These are phyloP conservation scores for Pezicula rhizophila DNA, from an alignment of 2,329 filamentous ascomycete genomes.

Conservation along the genomic window DNA sequence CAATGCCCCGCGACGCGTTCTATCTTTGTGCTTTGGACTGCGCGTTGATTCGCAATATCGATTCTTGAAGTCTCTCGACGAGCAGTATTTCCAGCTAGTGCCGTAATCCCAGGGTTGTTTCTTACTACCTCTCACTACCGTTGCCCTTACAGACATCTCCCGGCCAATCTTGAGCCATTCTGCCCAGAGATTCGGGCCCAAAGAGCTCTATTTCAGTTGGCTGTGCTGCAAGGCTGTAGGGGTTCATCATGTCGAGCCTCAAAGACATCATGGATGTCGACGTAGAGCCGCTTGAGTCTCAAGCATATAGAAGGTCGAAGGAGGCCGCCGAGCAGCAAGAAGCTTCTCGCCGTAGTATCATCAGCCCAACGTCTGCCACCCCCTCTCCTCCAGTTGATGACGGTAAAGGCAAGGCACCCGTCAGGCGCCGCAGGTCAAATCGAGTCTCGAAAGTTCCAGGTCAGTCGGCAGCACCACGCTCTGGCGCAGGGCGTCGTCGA, in stretches of 20 bases:
- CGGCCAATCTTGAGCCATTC: background rate
- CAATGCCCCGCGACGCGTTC: constrained; percentile 27
- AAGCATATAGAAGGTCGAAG: constrained; percentile 27
- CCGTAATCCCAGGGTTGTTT: background rate
- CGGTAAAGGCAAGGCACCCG: constrained; percentile 16
- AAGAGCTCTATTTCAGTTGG: constrained; percentile 23
- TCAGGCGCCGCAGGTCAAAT: constrained; percentile 23
- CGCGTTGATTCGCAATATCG: constrained; percentile 5
- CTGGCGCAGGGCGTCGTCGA: constrained; percentile 14
- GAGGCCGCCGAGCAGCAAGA: constrained; percentile 23
- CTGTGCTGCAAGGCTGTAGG: constrained; percentile 24
- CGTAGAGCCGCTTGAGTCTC: constrained; percentile 28
- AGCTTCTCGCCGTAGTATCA: constrained; percentile 15
- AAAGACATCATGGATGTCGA: constrained; percentile 31
- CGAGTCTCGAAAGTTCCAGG: constrained; percentile 16
- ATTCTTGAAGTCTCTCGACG: background rate
- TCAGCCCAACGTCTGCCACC: constrained; percentile 15
- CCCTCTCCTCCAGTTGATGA: constrained; percentile 16
- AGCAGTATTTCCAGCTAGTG: background rate
- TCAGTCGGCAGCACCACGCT: constrained; percentile 12
- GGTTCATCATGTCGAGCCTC: constrained; percentile 28
- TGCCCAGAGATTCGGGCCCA: background rate
- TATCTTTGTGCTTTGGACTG: constrained; percentile 26
- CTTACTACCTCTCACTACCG: constrained; percentile 1
- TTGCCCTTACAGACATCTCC: constrained; percentile 1